Percentiles rank a stretch among this genome's conserved stretches.
phyloP scores from a whole-genome alignment of 2,329 filamentous ascomycete genomes.

The Zopfia rhizophila region DNA sequence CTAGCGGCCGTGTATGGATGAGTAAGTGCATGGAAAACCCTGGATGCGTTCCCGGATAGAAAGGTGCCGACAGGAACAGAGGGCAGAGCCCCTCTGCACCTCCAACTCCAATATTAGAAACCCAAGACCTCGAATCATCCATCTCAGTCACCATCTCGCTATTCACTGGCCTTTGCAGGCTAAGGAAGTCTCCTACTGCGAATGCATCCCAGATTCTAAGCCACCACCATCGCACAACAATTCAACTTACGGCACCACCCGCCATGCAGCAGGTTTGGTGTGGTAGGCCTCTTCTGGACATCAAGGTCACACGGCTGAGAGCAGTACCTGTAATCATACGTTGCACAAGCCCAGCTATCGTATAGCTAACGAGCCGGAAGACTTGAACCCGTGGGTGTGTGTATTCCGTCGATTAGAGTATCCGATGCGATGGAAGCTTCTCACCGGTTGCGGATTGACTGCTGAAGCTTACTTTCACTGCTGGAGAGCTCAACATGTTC shows the following conservation, averaged over 20 bases:
- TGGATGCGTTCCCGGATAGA: not conserved
- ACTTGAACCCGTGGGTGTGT: too few species aligned
- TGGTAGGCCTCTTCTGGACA: not conserved
- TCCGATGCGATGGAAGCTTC: too few species aligned
- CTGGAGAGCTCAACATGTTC: too few species aligned
- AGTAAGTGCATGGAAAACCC: conserved; percentile 16
- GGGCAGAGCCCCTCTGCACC: conserved; percentile 25
- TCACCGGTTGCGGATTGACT: too few species aligned
- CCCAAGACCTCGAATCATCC: not conserved
- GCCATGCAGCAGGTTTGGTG: conserved; percentile 14
- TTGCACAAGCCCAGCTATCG: too few species aligned
- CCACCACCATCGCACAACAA: conserved; percentile 3
- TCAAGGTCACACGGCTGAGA: conserved; percentile 12
- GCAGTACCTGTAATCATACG: too few species aligned
- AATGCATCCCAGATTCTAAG: not conserved
- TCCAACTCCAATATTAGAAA: conserved; percentile 22
- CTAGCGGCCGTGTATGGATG: conserved; percentile 1
- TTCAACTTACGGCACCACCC: conserved; percentile 2
- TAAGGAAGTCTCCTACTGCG: not conserved
- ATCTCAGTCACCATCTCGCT: not conserved
- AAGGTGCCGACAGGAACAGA: conserved; percentile 9
- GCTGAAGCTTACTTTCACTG: too few species aligned
- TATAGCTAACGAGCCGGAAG: too few species aligned
- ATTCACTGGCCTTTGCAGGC: not conserved
- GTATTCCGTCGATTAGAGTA: too few species aligned